Conservation (phyloP, 2,329 filamentous ascomycete genomes). For the Phaeomoniella chlamydospora region DNA sequence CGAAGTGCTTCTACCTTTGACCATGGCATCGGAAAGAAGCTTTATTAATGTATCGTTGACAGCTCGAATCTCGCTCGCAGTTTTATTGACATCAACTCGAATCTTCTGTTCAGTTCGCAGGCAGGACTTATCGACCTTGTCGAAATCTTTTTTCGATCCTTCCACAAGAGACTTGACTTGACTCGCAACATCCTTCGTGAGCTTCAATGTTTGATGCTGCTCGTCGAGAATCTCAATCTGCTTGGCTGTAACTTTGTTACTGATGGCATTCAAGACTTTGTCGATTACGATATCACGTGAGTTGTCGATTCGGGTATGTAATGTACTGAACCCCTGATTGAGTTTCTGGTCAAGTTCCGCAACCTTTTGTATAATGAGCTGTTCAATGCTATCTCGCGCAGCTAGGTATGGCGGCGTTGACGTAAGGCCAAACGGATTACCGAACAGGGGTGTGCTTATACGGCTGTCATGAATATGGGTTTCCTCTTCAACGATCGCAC, state of each 20-base stretch:
- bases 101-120: not conserved
- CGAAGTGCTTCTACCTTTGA: not conserved
- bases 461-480: not conserved
- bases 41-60: not conserved
- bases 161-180: not conserved
- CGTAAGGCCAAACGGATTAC: not conserved
- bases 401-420: not conserved
- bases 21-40: not conserved
- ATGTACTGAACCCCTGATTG: not conserved
- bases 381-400: not conserved
- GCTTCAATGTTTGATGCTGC: not conserved
- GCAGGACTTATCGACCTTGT: not conserved
- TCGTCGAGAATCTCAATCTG: not conserved
- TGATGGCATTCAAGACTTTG: not conserved
- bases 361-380: not conserved
- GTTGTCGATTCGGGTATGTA: not conserved
- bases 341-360: not conserved
- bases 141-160: not conserved
- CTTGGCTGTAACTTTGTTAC: not conserved
- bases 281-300: not conserved
- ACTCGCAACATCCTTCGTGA: not conserved
- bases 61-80: not conserved
- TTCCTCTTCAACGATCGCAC: not conserved
- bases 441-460: not conserved
- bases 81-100: not conserved